Percentiles rank a stretch among this genome's conserved stretches.
Evolutionary conservation across 2,329 filamentous ascomycete genomes (phyloP).

Genomic region (Penicillium concentricum): DNA sequence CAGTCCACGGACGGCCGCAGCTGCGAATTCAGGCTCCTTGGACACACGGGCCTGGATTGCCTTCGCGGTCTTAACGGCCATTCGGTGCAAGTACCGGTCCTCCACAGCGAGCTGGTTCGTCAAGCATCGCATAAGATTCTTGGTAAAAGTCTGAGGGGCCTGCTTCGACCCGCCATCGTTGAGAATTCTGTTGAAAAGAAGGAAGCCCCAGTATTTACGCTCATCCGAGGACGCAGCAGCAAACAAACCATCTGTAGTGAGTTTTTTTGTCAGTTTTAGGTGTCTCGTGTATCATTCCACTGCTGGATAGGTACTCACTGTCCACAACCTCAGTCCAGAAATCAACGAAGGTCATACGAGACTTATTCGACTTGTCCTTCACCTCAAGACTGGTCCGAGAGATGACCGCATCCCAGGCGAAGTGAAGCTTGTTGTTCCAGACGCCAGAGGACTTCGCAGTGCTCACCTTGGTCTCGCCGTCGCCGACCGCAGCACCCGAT

Average conservation of each 20-base stretch:
- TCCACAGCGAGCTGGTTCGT: conserved; percentile 78
- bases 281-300: conserved; percentile 14
- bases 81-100: conserved; percentile 75
- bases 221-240: conserved; percentile 77
- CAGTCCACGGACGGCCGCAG: conserved; percentile 64
- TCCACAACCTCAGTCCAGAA: conserved; percentile 89
- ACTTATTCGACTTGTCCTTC: conserved; percentile 36
- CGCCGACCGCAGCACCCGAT: conserved; percentile 34
- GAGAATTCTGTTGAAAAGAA: conserved; percentile 77
- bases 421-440: conserved; percentile 78
- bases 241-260: conserved; percentile 70
- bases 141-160: conserved; percentile 68
- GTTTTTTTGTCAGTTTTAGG: conserved; percentile 22
- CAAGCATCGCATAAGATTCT: conserved; percentile 76
- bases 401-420: conserved; percentile 84
- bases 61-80: conserved; percentile 74
- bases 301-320: conserved; percentile 53
- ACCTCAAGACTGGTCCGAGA: conserved; percentile 36
- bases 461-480: conserved; percentile 30
- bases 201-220: conserved; percentile 88
- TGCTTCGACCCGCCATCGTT: conserved; percentile 50
- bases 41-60: conserved; percentile 65
- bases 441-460: conserved; percentile 57
- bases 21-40: conserved; percentile 58
- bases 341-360: conserved; percentile 58